Evolutionary conservation across 441 rosid genomes (phyloP).

Genomic region (Manihot esculenta): DNA sequence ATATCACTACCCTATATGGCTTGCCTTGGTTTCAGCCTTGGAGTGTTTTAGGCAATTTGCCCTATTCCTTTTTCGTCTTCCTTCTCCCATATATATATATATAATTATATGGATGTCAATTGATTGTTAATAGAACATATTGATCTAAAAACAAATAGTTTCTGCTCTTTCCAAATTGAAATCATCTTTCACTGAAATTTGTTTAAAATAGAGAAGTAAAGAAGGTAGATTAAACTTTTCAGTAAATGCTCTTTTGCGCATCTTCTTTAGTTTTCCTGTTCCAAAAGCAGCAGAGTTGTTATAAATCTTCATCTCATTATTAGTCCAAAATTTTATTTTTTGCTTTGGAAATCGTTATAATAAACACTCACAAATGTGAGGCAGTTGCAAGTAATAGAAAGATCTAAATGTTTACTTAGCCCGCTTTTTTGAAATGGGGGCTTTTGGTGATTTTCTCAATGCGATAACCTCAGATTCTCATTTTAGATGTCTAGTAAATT

Average conservation of each 20-base stretch:
- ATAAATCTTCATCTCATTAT: not conserved
- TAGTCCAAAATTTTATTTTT: not conserved
- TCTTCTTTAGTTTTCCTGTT: not conserved
- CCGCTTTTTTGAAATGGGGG: not conserved
- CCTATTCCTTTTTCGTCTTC: not conserved
- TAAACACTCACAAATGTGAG: not conserved
- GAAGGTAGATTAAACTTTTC: not conserved
- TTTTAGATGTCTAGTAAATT: not conserved
- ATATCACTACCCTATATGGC: not conserved
- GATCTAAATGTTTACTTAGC: not conserved
- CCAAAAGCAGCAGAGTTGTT: not conserved
- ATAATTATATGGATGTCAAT: not conserved
- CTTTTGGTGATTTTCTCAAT: not conserved
- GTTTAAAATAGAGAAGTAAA: not conserved
- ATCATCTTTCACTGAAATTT: not conserved
- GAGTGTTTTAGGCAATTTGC: not conserved
- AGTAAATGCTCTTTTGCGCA: not conserved
- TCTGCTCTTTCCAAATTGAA: not conserved
- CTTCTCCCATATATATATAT: not conserved
- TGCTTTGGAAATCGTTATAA: not conserved
- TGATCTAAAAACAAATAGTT: not conserved
- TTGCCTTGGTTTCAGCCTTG: not conserved
- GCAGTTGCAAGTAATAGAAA: not conserved
- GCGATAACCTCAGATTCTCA: not conserved
- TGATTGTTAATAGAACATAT: conserved; percentile 2